Evolutionary conservation across 2,329 filamentous ascomycete species (phyloP).

Genomic region (Claviceps arundinis): DNA sequence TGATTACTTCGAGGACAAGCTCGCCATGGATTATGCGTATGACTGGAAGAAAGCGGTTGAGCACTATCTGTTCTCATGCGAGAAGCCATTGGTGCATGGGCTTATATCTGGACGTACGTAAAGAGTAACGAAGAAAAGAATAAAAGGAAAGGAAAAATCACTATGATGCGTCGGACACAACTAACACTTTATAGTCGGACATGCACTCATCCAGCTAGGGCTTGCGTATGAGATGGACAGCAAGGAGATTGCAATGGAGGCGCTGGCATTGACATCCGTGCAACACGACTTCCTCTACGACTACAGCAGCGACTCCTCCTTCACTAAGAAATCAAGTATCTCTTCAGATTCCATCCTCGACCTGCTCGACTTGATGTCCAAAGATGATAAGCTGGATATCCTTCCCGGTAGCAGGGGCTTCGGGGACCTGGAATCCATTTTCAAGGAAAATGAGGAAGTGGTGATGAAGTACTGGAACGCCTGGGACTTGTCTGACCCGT

Average conservation of each 20-base stretch:
- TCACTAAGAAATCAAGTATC: constrained; percentile 51
- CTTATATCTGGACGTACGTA: constrained; percentile 63
- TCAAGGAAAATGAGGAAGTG: constrained; percentile 53
- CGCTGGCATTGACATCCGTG: constrained; percentile 53
- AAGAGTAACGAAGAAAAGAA: neutral
- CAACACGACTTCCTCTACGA: constrained; percentile 48
- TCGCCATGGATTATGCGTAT: constrained; percentile 61
- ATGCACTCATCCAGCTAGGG: constrained; percentile 88
- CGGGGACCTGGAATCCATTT: constrained; percentile 53
- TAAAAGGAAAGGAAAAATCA: neutral
- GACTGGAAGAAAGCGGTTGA: constrained; percentile 70
- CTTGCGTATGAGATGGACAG: constrained; percentile 84
- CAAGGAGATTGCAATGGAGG: constrained; percentile 79
- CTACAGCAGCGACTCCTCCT: constrained; percentile 59
- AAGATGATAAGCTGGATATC: constrained; percentile 57
- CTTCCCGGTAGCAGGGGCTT: constrained; percentile 46
- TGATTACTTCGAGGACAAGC: constrained; percentile 89
- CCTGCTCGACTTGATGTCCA: constrained; percentile 54
- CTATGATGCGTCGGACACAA: neutral
- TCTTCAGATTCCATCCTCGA: constrained; percentile 50
- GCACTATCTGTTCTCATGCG: constrained; percentile 62
- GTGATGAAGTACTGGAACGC: constrained; percentile 85
- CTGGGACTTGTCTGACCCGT: constrained; percentile 60
- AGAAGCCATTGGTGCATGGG: constrained; percentile 68
- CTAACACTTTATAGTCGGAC: constrained; percentile 48